These are phyloP conservation scores for Fusarium chaquense DNA, from an alignment of 2,329 filamentous ascomycete species.

Conservation along the genomic window DNA sequence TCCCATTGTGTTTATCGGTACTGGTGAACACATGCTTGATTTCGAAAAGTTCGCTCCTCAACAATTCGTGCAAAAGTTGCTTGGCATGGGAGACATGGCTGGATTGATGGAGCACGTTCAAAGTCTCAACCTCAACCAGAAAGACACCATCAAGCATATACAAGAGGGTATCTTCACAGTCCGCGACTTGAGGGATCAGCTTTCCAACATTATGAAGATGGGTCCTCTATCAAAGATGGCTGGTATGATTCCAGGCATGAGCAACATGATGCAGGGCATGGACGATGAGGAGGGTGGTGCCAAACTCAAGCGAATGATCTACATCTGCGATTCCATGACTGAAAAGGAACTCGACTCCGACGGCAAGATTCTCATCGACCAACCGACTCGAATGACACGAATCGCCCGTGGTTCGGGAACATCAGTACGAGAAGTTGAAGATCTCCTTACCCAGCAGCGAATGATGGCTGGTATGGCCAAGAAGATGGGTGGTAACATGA, in stretches of 20 bases:
- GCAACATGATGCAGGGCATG: constrained; percentile 93
- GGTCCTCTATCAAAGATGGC: constrained; percentile 97
- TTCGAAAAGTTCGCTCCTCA: constrained; percentile 92
- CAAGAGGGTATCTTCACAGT: constrained; percentile 96
- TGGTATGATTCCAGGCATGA: constrained; percentile 97
- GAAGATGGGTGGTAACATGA: constrained; percentile 98
- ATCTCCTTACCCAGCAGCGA: constrained; percentile 94
- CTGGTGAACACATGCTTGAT: constrained; percentile 96
- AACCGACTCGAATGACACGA: constrained; percentile 92
- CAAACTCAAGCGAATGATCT: constrained; percentile 98
- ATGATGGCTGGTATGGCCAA: constrained; percentile 99
- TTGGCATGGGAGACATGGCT: constrained; percentile 97
- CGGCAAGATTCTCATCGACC: constrained; percentile 92
- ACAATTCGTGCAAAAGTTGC: constrained; percentile 91
- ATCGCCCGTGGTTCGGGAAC: constrained; percentile 92
- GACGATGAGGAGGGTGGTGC: constrained; percentile 95
- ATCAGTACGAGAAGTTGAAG: constrained; percentile 91
- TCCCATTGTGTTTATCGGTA: constrained; percentile 97
- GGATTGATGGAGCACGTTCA: constrained; percentile 97
- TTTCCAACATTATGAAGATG: constrained; percentile 99
- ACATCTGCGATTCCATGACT: constrained; percentile 99
- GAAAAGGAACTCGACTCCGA: constrained; percentile 95
- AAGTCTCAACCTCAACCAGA: constrained; percentile 93
- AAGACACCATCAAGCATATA: constrained; percentile 99
- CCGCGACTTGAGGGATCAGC: constrained; percentile 92